These are phyloP conservation scores for Lactarius psammicola DNA, from an alignment of 768 basidiomycete species.

Conservation along the genomic window DNA sequence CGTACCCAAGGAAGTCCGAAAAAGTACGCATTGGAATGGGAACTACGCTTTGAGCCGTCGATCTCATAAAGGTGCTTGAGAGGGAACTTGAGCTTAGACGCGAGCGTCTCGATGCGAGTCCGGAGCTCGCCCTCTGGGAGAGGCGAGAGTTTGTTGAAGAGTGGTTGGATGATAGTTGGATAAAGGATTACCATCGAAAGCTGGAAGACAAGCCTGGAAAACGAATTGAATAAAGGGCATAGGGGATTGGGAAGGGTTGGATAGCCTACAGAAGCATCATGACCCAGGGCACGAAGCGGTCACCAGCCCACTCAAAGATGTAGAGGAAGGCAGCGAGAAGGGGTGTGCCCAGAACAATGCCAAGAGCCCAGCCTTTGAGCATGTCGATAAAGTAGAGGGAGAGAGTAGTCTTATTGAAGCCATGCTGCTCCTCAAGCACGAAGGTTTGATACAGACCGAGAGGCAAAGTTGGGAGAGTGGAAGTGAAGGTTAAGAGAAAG, in stretches of 20 bases:
- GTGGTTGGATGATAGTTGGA: slow-evolving; percentile 86
- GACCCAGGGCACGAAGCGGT: slow-evolving; percentile 87
- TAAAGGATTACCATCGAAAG: slow-evolving; percentile 79
- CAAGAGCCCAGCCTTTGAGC: slow-evolving; percentile 74
- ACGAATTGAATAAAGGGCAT: slow-evolving; percentile 9
- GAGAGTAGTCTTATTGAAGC: slow-evolving; percentile 94
- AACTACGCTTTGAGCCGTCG: slow-evolving; percentile 93
- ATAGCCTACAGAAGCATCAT: slow-evolving; percentile 84
- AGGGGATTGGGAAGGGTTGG: neutral
- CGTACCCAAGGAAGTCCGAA: slow-evolving; percentile 92
- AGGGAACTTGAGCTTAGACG: slow-evolving; percentile 84
- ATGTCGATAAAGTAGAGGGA: slow-evolving; percentile 74
- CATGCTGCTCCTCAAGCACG: slow-evolving; percentile 90
- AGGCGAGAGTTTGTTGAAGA: slow-evolving; percentile 97
- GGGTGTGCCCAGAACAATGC: slow-evolving; percentile 72
- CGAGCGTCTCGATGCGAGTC: slow-evolving; percentile 71
- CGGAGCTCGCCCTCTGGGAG: slow-evolving; percentile 76
- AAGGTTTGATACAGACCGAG: slow-evolving; percentile 85
- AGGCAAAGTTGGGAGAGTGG: slow-evolving; percentile 69
- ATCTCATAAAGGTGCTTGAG: slow-evolving; percentile 95
- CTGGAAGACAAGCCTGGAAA: slow-evolving; percentile 71
- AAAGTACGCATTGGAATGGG: slow-evolving; percentile 98
- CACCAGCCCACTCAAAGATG: slow-evolving; percentile 92
- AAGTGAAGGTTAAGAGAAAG: slow-evolving; percentile 61
- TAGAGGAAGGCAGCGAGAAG: slow-evolving; percentile 85